Evolutionary conservation across 139 green algal species (phyloP).

Genomic region (Ulvella scutata): DNA sequence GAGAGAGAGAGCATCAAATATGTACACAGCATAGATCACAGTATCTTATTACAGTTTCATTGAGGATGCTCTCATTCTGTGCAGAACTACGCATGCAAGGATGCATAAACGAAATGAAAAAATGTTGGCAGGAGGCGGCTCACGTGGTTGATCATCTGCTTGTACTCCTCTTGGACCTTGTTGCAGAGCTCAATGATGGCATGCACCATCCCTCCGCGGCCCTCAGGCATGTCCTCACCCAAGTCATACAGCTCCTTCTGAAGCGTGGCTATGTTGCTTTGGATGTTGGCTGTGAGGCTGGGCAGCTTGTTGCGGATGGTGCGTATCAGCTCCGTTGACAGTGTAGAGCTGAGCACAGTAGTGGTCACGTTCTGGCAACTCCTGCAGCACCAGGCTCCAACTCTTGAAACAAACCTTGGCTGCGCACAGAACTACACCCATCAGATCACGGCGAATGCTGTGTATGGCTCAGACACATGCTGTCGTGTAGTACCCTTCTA

Average conservation of each 20-base stretch:
- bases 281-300: neutral
- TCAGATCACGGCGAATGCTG: no score
- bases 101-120: neutral
- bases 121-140: neutral
- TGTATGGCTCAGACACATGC: no score
- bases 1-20: no score
- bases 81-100: neutral
- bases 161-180: constrained; percentile 70
- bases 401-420: neutral
- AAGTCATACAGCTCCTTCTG: constrained; percentile 59
- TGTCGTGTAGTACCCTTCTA: no score
- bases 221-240: constrained; percentile 39
- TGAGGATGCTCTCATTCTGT: no score
- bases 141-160: constrained; percentile 33
- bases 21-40: no score
- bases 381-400: neutral
- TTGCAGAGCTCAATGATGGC: constrained; percentile 68
- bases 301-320: neutral
- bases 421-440: no score
- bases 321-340: neutral
- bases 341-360: neutral
- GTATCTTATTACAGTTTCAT: no score
- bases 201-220: constrained; percentile 77
- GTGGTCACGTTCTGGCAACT: neutral
- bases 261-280: constrained; percentile 38